phyloP scores from a whole-genome alignment of 345 rosid species.

The Eutrema heterophyllum region DNA sequence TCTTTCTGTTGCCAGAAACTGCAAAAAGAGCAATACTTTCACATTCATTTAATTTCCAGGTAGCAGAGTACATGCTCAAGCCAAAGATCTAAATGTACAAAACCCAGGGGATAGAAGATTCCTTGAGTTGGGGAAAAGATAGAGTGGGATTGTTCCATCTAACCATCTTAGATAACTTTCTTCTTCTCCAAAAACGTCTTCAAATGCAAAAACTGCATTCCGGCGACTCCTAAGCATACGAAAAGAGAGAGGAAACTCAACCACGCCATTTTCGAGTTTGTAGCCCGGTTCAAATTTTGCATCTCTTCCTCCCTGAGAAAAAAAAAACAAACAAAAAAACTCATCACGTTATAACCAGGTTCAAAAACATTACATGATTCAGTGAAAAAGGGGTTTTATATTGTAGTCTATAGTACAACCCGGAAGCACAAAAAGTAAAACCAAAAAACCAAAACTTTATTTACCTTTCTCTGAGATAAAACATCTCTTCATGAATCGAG shows the following conservation, averaged over 20 bases:
- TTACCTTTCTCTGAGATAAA: constrained; percentile 85
- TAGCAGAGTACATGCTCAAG: not conserved
- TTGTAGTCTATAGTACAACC: not conserved
- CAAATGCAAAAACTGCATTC: constrained; percentile 75
- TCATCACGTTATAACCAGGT: not conserved
- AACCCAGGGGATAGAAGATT: constrained; percentile 13
- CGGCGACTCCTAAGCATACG: constrained; percentile 76
- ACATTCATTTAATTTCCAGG: not conserved
- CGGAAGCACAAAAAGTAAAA: not conserved
- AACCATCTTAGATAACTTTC: constrained; percentile 58
- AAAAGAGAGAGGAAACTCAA: constrained; percentile 64
- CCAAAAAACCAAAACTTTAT: not conserved
- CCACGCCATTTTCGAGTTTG: constrained; percentile 59
- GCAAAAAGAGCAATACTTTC: not conserved
- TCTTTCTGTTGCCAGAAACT: not conserved
- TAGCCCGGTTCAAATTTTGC: constrained; percentile 65
- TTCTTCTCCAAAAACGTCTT: constrained; percentile 87
- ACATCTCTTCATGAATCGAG: constrained; percentile 83
- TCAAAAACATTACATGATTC: not conserved
- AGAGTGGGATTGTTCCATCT: constrained; percentile 13
- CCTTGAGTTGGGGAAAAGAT: constrained; percentile 4
- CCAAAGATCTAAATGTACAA: constrained; percentile 23
- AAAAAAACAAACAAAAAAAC: not conserved
- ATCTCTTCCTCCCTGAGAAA: constrained; percentile 73
- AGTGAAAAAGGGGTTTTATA: not conserved